phyloP scores from a whole-genome alignment of 306 rosid genomes.

The Gynostemma pentaphyllum region DNA sequence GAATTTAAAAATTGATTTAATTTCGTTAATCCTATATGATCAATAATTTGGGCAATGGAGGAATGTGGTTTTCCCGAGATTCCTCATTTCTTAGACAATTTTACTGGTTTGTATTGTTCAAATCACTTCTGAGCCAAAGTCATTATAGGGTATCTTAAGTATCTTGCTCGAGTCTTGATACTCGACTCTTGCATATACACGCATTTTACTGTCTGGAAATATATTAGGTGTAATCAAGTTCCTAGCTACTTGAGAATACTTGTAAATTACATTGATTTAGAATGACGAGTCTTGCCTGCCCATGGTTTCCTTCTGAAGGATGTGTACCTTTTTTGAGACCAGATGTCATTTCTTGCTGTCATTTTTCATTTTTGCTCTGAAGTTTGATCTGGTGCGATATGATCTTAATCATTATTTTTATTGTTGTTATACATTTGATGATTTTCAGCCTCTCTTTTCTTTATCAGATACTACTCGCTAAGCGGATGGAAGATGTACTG shows the following conservation, averaged over 20 bases:
- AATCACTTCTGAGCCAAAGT: not conserved
- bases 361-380: no score
- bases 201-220: not conserved
- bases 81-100: not conserved
- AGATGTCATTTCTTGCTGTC: not conserved
- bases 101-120: not conserved
- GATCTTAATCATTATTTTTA: not conserved
- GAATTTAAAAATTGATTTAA: not conserved
- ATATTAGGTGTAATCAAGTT: no score
- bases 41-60: not conserved
- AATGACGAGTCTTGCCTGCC: not conserved
- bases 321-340: not conserved
- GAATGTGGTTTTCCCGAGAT: not conserved
- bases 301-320: not conserved
- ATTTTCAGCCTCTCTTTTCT: not conserved
- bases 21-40: not conserved
- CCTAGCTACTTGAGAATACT: no score
- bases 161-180: not conserved
- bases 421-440: not conserved
- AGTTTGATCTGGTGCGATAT: no score
- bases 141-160: not conserved
- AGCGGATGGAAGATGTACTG: constrained; percentile 20
- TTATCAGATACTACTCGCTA: constrained; percentile 11
- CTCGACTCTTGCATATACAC: not conserved
- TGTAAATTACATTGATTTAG: not conserved